A percentile compares a stretch with the other conserved stretches of the same genome.
Evolutionary conservation across 495 filamentous ascomycete genomes (phyloP).

Genomic region (Emericellopsis terricola): DNA sequence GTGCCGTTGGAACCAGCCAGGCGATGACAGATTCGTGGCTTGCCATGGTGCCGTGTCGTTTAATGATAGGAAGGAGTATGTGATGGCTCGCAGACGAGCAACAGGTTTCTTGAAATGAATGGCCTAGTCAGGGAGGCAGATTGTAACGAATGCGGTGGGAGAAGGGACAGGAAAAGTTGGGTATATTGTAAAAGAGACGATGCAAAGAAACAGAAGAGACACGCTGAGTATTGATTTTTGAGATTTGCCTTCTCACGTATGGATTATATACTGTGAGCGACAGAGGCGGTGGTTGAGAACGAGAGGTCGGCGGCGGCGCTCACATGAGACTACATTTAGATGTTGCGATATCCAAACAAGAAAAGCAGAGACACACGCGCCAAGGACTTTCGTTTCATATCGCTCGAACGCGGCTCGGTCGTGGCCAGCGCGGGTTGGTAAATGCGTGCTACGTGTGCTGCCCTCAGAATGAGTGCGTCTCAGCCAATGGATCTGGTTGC

Average conservation of each 20-base stretch:
- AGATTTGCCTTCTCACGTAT: no score
- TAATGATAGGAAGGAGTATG: no score
- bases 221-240: neutral
- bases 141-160: neutral
- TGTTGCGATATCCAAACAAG: no score
- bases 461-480: neutral
- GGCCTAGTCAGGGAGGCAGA: no score
- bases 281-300: neutral
- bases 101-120: no score
- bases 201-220: neutral
- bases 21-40: constrained; percentile 1
- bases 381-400: neutral
- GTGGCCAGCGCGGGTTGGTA: neutral
- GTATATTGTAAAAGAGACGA: neutral
- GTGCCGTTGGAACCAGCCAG: constrained; percentile 1
- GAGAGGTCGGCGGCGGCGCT: no score
- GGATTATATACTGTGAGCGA: neutral
- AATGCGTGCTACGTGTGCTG: neutral
- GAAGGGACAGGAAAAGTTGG: neutral
- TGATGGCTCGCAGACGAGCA: no score
- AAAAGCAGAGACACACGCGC: neutral
- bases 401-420: neutral
- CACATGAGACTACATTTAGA: no score
- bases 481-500: neutral
- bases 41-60: neutral